Evolutionary conservation across 2,329 filamentous ascomycete species (phyloP), one percentile per base, ranked within the genome.

Genomic region (Fusarium scirpi): DNA sequence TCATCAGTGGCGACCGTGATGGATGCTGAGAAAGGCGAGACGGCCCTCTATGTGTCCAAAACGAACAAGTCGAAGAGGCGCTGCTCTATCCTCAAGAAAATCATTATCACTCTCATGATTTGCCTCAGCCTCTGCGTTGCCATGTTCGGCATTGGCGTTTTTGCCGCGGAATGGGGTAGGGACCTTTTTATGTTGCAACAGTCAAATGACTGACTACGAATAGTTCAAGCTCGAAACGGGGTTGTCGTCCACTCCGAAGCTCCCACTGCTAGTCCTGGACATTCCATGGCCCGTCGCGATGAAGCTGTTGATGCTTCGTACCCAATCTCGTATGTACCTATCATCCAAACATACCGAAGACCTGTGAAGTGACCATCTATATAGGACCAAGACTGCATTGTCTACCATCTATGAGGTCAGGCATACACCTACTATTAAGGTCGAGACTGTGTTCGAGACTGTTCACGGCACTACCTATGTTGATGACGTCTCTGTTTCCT

Each of bases 261-360:
- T 20, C 27, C 13, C 30, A 52, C 16, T 7, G 25, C 24, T 40
- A 40, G 44, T 16, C 30, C 30, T 9, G 38, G 22, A 13, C 52
- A 63, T 41, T 47, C 20, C 9, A 29, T 71, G 18, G 54, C 67
- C 53, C 67, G 62, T 45, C 74, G 73, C 32, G 51, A 65, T 11
- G 62, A 69, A 20, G 58, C 13, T 15, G 53, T 49, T 27, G 70
- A 41, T 22, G 66, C 76, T 58, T 77, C 72, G 47, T 73, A 80
- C 25, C 78, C 80, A 3, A 74, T 81, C 65, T 79, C 79, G 80
- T 82, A 71, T 75, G 80, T 70, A 12, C 16, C 18, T 27, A 30
- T 27, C 25, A 44, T 15, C 34, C 6, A 8, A 22, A 54, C 7
- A 8, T 29, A 55, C 32, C 12, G 20, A 38, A 11, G 29, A 16